These are phyloP conservation scores for Platanus orientalis DNA, from an alignment of 164 flowering plant genomes.

Conservation along the genomic window DNA sequence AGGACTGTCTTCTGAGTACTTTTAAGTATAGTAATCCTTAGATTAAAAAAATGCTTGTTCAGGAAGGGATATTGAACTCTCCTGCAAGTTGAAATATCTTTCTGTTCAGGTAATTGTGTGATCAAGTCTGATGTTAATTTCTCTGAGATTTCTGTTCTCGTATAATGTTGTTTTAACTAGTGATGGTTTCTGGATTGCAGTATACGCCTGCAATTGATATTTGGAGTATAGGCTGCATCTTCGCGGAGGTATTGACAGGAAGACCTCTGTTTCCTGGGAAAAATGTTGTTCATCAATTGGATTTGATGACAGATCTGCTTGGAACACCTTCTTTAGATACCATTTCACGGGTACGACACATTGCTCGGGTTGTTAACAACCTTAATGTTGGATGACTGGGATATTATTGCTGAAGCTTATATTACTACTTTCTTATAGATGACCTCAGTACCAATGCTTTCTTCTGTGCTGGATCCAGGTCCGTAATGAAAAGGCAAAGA, in stretches of 20 bases:
- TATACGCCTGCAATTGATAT: slow-evolving; percentile 76
- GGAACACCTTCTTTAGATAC: slow-evolving; percentile 58
- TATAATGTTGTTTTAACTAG: background rate
- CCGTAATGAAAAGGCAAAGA: slow-evolving; percentile 88
- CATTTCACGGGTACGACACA: slow-evolving; percentile 43
- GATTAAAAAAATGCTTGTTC: slow-evolving; percentile 58
- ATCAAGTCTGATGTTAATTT: slow-evolving; percentile 30
- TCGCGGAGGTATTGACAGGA: slow-evolving; percentile 66
- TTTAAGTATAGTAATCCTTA: slow-evolving; percentile 32
- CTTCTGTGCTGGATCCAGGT: slow-evolving; percentile 37
- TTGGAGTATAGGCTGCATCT: slow-evolving; percentile 78
- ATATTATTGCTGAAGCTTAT: background rate
- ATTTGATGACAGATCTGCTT: slow-evolving; percentile 67
- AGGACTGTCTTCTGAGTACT: slow-evolving; percentile 22
- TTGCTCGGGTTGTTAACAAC: background rate
- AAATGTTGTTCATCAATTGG: slow-evolving; percentile 70
- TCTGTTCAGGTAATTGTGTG: slow-evolving; percentile 49
- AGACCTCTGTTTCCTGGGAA: slow-evolving; percentile 77
- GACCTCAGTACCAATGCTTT: too few species aligned
- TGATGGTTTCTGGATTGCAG: slow-evolving; percentile 31
- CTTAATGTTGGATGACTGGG: background rate
- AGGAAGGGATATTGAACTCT: slow-evolving; percentile 64
- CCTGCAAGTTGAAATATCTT: slow-evolving; percentile 56
- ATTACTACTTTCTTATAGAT: too few species aligned
- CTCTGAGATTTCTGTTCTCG: slow-evolving; percentile 18